Evolutionary conservation across 352 stramenopile species (phyloP).

Genomic region (Pythium oligandrum): DNA sequence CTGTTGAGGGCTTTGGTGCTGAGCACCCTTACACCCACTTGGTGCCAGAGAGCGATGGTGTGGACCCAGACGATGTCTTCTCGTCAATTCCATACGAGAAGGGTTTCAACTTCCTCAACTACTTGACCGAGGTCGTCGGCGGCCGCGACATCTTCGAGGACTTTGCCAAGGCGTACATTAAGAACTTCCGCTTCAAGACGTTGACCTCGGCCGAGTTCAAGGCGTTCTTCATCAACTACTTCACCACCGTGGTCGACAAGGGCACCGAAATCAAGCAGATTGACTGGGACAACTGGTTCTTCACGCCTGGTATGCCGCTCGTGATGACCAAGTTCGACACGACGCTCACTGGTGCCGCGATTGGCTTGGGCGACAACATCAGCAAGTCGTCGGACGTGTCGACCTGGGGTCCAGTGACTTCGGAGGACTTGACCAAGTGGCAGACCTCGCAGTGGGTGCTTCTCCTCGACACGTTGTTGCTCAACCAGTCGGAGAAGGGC

Average conservation of each 20-base stretch:
- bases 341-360: slow-evolving; percentile 53
- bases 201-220: slow-evolving; percentile 66
- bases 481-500: slow-evolving; percentile 24
- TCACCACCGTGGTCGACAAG: slow-evolving; percentile 25
- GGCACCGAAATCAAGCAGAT: slow-evolving; percentile 42
- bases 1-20: slow-evolving; percentile 27
- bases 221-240: slow-evolving; percentile 47
- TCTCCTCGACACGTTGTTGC: slow-evolving; percentile 50
- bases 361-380: slow-evolving; percentile 37
- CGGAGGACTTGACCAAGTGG: slow-evolving; percentile 21
- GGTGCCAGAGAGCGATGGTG: slow-evolving; percentile 63
- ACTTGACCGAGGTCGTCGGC: slow-evolving; percentile 26
- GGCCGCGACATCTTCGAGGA: slow-evolving; percentile 26
- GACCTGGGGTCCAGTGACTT: slow-evolving; percentile 19
- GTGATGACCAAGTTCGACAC: slow-evolving; percentile 87
- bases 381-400: slow-evolving; percentile 14
- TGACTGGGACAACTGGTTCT: slow-evolving; percentile 93
- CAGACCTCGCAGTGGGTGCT: slow-evolving; percentile 49
- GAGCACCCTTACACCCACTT: slow-evolving; percentile 72
- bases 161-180: slow-evolving; percentile 87
- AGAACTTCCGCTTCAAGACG: slow-evolving; percentile 71
- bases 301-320: slow-evolving; percentile 85
- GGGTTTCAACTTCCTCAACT: slow-evolving; percentile 42
- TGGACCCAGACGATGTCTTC: slow-evolving; percentile 92
- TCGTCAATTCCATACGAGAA: slow-evolving; percentile 92